A percentile compares a stretch with the other conserved stretches of the same genome.
phyloP scores from a whole-genome alignment of 306 rosid species.

The Quercus wislizeni region DNA sequence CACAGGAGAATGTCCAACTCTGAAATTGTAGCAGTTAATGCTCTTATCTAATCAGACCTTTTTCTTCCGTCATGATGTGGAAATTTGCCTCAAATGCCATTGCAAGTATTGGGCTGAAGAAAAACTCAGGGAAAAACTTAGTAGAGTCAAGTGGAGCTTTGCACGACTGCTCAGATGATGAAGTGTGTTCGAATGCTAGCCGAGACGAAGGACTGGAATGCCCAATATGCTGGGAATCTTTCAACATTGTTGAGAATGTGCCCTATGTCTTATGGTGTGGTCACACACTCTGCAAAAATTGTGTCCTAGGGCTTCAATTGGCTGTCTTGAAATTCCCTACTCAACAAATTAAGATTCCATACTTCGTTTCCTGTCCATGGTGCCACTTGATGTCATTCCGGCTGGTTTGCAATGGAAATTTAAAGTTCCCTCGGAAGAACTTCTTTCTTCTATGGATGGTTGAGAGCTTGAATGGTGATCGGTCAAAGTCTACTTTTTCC shows the following conservation, averaged over 20 bases:
- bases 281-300: slow-evolving; percentile 83
- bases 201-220: slow-evolving; percentile 85
- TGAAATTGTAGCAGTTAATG: slow-evolving; percentile 16
- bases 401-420: slow-evolving; percentile 65
- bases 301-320: slow-evolving; percentile 91
- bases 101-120: slow-evolving; percentile 59
- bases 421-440: slow-evolving; percentile 80
- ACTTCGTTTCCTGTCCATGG: slow-evolving; percentile 86
- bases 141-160: slow-evolving; percentile 37
- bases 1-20: slow-evolving; percentile 16
- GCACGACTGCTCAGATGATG: slow-evolving; percentile 82
- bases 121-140: slow-evolving; percentile 53
- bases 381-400: slow-evolving; percentile 73
- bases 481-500: slow-evolving; percentile 42
- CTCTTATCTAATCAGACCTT: slow-evolving; percentile 7
- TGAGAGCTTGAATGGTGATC: slow-evolving; percentile 83
- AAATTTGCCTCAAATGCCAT: slow-evolving; percentile 67
- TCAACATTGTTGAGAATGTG: slow-evolving; percentile 91
- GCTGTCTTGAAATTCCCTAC: slow-evolving; percentile 63
- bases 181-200: slow-evolving; percentile 69
- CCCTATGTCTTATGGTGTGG: slow-evolving; percentile 98
- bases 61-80: slow-evolving; percentile 57
- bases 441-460: slow-evolving; percentile 94
- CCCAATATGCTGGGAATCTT: slow-evolving; percentile 90
- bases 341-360: slow-evolving; percentile 65